Evolutionary conservation across 805 yeast species (phyloP).

Genomic region (Candida nonsorbophila): DNA sequence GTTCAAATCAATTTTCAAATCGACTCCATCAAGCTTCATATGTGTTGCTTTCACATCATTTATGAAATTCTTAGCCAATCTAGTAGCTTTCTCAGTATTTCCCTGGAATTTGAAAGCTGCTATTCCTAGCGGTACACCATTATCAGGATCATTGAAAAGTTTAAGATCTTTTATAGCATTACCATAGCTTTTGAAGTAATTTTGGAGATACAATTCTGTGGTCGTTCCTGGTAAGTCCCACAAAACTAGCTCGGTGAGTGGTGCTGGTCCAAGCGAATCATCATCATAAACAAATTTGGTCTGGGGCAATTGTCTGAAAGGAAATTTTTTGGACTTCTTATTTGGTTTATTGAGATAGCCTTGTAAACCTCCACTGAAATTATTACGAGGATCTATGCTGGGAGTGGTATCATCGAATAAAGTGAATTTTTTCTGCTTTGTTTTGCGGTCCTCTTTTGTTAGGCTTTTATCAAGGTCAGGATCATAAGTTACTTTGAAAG

Average conservation of each 20-base stretch:
- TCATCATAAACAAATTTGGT: constrained; percentile 54
- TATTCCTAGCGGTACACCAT: constrained; percentile 76
- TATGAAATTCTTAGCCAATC: constrained; percentile 27
- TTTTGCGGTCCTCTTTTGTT: constrained; percentile 25
- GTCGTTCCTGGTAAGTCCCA: constrained; percentile 59
- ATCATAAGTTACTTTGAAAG: constrained; percentile 47
- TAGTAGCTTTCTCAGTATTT: constrained; percentile 38
- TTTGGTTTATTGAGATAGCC: constrained; percentile 31
- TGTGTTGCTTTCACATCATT: constrained; percentile 18
- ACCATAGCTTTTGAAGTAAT: constrained; percentile 61
- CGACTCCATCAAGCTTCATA: constrained; percentile 47
- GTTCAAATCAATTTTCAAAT: constrained; percentile 50
- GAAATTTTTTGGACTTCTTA: constrained; percentile 35
- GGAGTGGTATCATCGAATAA: constrained; percentile 22
- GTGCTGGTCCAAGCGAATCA: constrained; percentile 70
- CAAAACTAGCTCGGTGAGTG: constrained; percentile 62
- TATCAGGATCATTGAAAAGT: constrained; percentile 60
- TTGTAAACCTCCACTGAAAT: constrained; percentile 9
- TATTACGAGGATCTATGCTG: constrained; percentile 39
- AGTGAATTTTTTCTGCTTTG: constrained; percentile 35
- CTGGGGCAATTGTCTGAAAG: constrained; percentile 37
- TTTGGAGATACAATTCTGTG: constrained; percentile 39
- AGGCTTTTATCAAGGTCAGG: constrained; percentile 34
- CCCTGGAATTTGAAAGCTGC: constrained; percentile 62
- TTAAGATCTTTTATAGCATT: constrained; percentile 50